A percentile compares a stretch with the other conserved stretches of the same genome.
These are phyloP conservation scores for Chamaenerion angustifolium DNA, from an alignment of 345 rosid species.

Conservation along the genomic window DNA sequence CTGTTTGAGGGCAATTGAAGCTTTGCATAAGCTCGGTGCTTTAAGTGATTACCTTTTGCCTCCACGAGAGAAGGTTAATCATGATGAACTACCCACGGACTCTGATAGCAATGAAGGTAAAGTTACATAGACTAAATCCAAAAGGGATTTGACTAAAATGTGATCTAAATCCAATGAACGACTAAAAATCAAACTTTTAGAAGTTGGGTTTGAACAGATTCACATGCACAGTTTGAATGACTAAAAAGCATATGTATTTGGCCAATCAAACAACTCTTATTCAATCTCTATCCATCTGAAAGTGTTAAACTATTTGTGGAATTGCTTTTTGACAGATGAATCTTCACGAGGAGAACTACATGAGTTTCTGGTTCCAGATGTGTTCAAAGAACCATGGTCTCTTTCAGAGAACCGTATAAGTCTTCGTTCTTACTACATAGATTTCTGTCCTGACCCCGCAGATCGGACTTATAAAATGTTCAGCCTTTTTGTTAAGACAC, in stretches of 20 bases:
- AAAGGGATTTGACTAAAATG: no score
- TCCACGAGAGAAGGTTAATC: conserved; percentile 18
- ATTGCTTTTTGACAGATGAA: conserved; percentile 32
- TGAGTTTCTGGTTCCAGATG: conserved; percentile 66
- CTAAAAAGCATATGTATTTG: no score
- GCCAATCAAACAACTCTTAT: no score
- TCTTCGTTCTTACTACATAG: conserved; percentile 42
- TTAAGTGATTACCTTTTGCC: conserved; percentile 59
- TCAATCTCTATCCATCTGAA: no score
- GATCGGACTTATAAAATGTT: conserved; percentile 70
- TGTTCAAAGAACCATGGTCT: conserved; percentile 48
- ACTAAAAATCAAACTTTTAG: no score
- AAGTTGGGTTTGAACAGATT: no score
- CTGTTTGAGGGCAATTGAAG: conserved; percentile 65
- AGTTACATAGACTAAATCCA: no score
- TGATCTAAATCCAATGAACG: no score
- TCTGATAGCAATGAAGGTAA: conserved; percentile 42
- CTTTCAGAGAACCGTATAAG: conserved; percentile 16
- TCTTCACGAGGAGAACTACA: conserved; percentile 44
- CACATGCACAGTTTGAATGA: no score
- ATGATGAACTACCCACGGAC: conserved; percentile 28
- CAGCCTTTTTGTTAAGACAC: conserved; percentile 61
- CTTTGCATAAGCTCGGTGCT: conserved; percentile 71
- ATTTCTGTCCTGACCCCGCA: conserved; percentile 51
- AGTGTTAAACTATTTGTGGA: background rate